Base-by-base conservation (phyloP, 1,284 basidiomycete genomes). In the Cutaneotrichosporon curvatum region DNA sequence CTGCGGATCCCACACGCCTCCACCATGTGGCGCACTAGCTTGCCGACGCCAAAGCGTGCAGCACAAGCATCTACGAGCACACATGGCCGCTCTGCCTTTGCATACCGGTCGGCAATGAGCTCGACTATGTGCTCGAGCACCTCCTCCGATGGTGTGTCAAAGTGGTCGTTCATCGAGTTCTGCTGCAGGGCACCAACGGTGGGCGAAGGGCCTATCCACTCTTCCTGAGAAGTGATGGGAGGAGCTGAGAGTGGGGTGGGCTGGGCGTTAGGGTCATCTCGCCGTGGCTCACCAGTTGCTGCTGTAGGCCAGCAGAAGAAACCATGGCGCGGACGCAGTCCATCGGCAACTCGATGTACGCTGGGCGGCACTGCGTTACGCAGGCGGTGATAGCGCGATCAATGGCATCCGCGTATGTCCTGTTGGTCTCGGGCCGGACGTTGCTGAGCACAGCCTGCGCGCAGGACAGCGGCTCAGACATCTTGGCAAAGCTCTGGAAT, bases 51-150 rank as follows among this genome's bases (percentile, higher is more conserved):
- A 60, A 91, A 90, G 12, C 91, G 81, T 45, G 83, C 78, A 0
- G 86, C 79, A 63, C 92, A 95, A 1, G 88, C 89, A 63, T 97
- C 92, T 32, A 91, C 82, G 15, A 96, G 79, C 43, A 95, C 78
- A 45, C 89, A 74, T 0, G 84, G 82, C 47, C 85, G 79, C 61
- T 81, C 74, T 4, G 83, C 83, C 10, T 76, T 73, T 39, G 81
- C 74, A 36, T 89, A 80, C 18, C 79, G 76, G 40, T 79, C 75
- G 16, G 76, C 67, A 54, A 92, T 87, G 56, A 84, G 80, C 36
- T 83, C 76, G 38, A 92, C 74, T 3, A 91, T 87, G 55, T 81
- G 84, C 3, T 74, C 68, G 57, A 88, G 83, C 11, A 80, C 78
- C 1, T 60, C 61, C 42, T 80, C 77, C 2, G 46, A 83, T 77